Evolutionary conservation across 176 grass and related monocot species (phyloP).

Genomic region (Avena eriantha): DNA sequence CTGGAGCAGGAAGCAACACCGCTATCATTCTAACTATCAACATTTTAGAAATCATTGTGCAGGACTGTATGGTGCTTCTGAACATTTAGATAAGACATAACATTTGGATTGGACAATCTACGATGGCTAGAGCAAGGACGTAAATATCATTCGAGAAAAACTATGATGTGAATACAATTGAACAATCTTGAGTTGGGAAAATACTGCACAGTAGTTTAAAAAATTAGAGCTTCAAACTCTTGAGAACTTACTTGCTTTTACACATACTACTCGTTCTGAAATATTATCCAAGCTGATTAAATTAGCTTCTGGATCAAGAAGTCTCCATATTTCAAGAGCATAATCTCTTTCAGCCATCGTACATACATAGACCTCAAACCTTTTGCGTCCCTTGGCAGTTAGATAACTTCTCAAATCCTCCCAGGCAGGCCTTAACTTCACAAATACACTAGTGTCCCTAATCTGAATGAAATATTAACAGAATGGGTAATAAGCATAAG

Average conservation of each 20-base stretch:
- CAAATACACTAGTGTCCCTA: conserved; percentile 98
- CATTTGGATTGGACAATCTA: background rate
- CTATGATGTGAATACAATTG: conserved; percentile 9
- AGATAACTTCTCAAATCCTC: conserved; percentile 98
- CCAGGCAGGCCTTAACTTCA: conserved; percentile 96
- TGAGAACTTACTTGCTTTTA: conserved; percentile 78
- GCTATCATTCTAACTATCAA: background rate
- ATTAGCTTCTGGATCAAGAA: conserved; percentile 88
- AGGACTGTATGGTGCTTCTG: background rate
- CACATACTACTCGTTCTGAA: conserved; percentile 78
- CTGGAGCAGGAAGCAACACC: background rate
- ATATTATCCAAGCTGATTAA: conserved; percentile 79
- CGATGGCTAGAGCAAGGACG: background rate
- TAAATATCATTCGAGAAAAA: background rate
- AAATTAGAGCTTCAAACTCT: background rate
- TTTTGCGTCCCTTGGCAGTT: conserved; percentile 88
- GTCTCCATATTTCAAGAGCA: conserved; percentile 98
- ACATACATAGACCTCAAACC: conserved; percentile 98
- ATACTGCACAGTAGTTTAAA: conserved; percentile 27
- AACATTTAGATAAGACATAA: background rate
- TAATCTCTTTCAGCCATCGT: conserved; percentile 99
- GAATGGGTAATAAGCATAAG: conserved; percentile 26
- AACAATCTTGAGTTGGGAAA: conserved; percentile 21
- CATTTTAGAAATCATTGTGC: conserved; percentile 17
- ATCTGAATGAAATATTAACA: conserved; percentile 53